Evolutionary conservation across 2,329 filamentous ascomycete species (phyloP).

Genomic region (Talaromyces sp.): DNA sequence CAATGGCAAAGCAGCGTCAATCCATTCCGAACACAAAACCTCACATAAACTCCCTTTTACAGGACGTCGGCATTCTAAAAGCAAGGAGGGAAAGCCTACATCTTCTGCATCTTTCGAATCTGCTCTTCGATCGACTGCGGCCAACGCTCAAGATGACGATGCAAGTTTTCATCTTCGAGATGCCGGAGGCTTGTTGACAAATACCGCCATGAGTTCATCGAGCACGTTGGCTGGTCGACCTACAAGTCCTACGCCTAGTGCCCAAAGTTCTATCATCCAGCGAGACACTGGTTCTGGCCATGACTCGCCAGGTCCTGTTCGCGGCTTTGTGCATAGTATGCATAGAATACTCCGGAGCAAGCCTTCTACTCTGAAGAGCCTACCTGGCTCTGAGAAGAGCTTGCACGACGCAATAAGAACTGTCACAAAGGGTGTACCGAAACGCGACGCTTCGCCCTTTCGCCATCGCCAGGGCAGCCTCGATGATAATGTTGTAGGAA

Average conservation of each 20-base stretch:
- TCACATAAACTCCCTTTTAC: constrained; percentile 30
- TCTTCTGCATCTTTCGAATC: constrained; percentile 31
- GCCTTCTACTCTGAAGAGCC: constrained; percentile 36
- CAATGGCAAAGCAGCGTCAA: constrained; percentile 39
- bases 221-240: constrained; percentile 58
- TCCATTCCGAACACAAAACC: constrained; percentile 46
- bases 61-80: constrained; percentile 53
- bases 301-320: constrained; percentile 40
- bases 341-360: constrained; percentile 53
- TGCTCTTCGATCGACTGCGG: constrained; percentile 44
- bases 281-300: constrained; percentile 35
- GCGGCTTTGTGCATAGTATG: constrained; percentile 55
- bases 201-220: constrained; percentile 24
- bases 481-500: constrained; percentile 28
- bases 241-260: constrained; percentile 77
- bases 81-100: constrained; percentile 56
- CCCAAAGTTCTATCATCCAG: constrained; percentile 58
- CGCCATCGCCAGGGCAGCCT: constrained; percentile 36
- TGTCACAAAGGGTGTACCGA: constrained; percentile 25
- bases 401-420: constrained; percentile 28
- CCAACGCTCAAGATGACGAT: constrained; percentile 67
- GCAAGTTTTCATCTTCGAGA: constrained; percentile 55
- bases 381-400: constrained; percentile 30
- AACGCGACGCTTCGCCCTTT: constrained; percentile 34
- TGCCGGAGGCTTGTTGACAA: constrained; percentile 19